Conservation (phyloP, 2,329 filamentous ascomycete genomes). For the Exophiala viscosa region DNA sequence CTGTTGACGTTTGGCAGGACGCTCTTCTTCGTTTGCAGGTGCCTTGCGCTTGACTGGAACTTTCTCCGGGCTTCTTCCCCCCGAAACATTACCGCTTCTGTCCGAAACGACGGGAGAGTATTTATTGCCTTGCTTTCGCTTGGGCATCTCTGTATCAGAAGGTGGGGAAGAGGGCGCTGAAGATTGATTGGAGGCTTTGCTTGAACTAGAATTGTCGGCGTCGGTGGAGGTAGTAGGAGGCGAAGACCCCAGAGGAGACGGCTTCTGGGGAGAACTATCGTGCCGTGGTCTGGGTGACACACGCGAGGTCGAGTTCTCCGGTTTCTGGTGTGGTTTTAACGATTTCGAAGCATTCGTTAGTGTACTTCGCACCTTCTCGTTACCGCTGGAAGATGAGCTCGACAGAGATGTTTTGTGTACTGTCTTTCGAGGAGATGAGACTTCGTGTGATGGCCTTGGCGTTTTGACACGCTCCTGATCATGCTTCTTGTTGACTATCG, state of each 20-base stretch:
- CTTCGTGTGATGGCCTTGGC: constrained; percentile 7
- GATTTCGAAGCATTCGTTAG: constrained; percentile 11
- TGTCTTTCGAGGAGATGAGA: constrained; percentile 13
- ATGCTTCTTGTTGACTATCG: constrained; percentile 11
- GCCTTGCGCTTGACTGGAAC: constrained; percentile 43
- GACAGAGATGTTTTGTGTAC: constrained; percentile 25
- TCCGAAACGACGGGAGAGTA: constrained; percentile 29
- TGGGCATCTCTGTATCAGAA: constrained; percentile 24
- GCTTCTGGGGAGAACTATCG: constrained; percentile 56
- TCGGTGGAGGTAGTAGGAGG: constrained; percentile 60
- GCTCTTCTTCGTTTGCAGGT: constrained; percentile 30
- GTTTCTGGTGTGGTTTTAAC: constrained; percentile 17
- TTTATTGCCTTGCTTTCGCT: constrained; percentile 32
- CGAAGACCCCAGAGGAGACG: constrained; percentile 59
- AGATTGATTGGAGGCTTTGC: constrained; percentile 38
- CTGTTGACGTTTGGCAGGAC: constrained; percentile 33
- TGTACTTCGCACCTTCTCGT: constrained; percentile 18
- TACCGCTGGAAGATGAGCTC: constrained; percentile 21
- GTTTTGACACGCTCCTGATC: constrained; percentile 7
- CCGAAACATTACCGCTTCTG: constrained; percentile 16
- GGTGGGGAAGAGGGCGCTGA: constrained; percentile 48
- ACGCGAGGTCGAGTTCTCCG: constrained; percentile 16
- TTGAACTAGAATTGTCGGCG: constrained; percentile 44
- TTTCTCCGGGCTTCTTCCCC: constrained; percentile 30
- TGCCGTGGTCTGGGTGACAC: constrained; percentile 35